Evolutionary conservation across 306 rosid species (phyloP), one percentile per base, ranked within the genome.

Genomic region (Gynostemma pentaphyllum): DNA sequence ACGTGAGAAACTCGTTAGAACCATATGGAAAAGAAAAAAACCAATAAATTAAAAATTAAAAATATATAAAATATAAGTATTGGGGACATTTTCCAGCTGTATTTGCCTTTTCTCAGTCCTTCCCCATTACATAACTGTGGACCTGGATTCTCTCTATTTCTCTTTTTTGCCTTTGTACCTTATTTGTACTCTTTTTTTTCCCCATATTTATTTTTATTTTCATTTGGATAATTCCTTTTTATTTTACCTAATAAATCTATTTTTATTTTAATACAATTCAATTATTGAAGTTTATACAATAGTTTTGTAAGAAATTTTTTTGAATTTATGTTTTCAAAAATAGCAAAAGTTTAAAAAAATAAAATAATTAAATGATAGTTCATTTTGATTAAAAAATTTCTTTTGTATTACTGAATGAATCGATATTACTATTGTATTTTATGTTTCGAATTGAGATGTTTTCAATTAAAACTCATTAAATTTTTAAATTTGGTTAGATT

Each of bases 1-100:
- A 87, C 79, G 90, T 79, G 87, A 83, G 34, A 9, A 24, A 65
- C 67, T 56, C 60, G 66, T 53, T 32, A 15, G 1, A 4, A 12
- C 76, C 78, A 72, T 83, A 54, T 74, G 81, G 36, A 6, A 57
- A 36, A 18, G 44, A 14, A 9, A 9, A 29, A 0, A 36, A n/a
- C n/a, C 12, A 59, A 2, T 1, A 19, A 10, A 7, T 57, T 30
- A 32, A 37, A 11, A 59, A 12, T 11, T 7, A 26, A 52, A 52
- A 27, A 21, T 19, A 19, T 16, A 23, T 45, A 12, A 19, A 22
- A 15, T 59, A 30, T 59, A 4, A 56, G 62, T 55, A 14, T 40
- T 55, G 15, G 16, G 62, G 42, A 30, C n/a, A 15, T 30, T 34
- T 59, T 36, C 64, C 48, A 60, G 65, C 65, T 60, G 65, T 60